Evolutionary conservation across 2,329 filamentous ascomycete species (phyloP).

Genomic region (Epicoccum nigrum): DNA sequence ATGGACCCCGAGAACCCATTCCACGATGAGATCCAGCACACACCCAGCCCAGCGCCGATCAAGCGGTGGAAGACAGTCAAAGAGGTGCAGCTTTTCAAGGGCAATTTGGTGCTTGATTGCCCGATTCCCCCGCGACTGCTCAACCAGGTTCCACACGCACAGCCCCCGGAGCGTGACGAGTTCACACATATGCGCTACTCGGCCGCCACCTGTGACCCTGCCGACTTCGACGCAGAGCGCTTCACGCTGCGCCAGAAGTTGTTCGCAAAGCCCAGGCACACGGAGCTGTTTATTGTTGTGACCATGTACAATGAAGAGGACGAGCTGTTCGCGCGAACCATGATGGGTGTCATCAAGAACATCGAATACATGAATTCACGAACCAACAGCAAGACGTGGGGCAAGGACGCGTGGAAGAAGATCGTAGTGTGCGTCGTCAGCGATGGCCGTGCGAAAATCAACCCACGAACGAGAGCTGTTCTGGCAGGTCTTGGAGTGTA

Average conservation of each 20-base stretch:
- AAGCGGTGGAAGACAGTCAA: conserved; percentile 98
- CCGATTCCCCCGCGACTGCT: conserved; percentile 88
- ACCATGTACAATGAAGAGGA: conserved; percentile 99
- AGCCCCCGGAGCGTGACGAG: conserved; percentile 79
- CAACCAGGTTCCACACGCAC: conserved; percentile 83
- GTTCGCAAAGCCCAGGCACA: conserved; percentile 90
- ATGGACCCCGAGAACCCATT: conserved; percentile 44
- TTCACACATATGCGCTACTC: conserved; percentile 92
- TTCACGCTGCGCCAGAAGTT: conserved; percentile 91
- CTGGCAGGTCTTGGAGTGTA: conserved; percentile 94
- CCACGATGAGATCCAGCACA: conserved; percentile 52
- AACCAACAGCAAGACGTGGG: conserved; percentile 95
- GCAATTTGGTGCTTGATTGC: conserved; percentile 95
- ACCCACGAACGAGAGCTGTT: conserved; percentile 85
- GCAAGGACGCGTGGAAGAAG: conserved; percentile 99
- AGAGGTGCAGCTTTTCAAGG: conserved; percentile 95
- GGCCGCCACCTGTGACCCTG: conserved; percentile 91
- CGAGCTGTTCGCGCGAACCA: conserved; percentile 89
- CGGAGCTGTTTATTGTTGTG: conserved; percentile 93
- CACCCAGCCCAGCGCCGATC: conserved; percentile 66
- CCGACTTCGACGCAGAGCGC: conserved; percentile 83
- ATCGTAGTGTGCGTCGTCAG: conserved; percentile 98
- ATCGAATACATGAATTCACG: conserved; percentile 97
- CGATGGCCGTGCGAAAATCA: conserved; percentile 96
- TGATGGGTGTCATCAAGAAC: conserved; percentile 98